Evolutionary conservation across 2,329 filamentous ascomycete genomes (phyloP), one percentile per base, ranked within the genome.

Genomic region (Xylaria sp.): DNA sequence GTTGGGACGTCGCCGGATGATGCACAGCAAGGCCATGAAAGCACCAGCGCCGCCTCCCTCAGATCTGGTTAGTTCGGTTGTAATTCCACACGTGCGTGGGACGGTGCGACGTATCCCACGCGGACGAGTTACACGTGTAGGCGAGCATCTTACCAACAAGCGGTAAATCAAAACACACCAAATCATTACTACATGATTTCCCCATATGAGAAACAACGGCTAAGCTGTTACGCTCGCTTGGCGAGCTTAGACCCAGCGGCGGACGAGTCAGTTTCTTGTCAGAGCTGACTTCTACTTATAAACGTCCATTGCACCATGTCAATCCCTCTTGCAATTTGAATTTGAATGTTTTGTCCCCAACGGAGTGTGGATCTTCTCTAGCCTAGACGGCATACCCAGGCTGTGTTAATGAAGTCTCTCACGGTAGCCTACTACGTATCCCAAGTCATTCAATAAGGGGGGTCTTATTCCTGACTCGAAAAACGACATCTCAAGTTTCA

Each of bases 51-150:
- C 48, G 9, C n/a, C 42, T 38, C n/a, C 26, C 57, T 9, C n/a
- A 5, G 31, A 36, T 33, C 49, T 63, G 28, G 49, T 63, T 23
- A 26, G 58, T 1, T 61, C 54, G 10, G 31, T 13, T 53, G 59
- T 20, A 33, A 31, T 62, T 54, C 59, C 36, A 61, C 33, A 63
- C 28, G 61, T 36, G 36, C 15, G 48, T 67, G 65, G 51, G 40
- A 38, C 33, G 31, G 53, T 58, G 53, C 57, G 36, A 65, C 57
- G 28, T 62, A 66, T 65, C 60, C 64, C 67, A 69, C 63, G 63
- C 64, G 40, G 57, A 58, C 38, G 23, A 53, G 40, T 60, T 69
- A 64, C 56, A 60, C 63, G 54, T 63, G 60, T 63, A 63, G 59
- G 54, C 31, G 38, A 51, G 46, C 49, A 42, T 31, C 53, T 54